Evolutionary conservation across 2,329 filamentous ascomycete genomes (phyloP).

Genomic region (Colletotrichum brevisporum): DNA sequence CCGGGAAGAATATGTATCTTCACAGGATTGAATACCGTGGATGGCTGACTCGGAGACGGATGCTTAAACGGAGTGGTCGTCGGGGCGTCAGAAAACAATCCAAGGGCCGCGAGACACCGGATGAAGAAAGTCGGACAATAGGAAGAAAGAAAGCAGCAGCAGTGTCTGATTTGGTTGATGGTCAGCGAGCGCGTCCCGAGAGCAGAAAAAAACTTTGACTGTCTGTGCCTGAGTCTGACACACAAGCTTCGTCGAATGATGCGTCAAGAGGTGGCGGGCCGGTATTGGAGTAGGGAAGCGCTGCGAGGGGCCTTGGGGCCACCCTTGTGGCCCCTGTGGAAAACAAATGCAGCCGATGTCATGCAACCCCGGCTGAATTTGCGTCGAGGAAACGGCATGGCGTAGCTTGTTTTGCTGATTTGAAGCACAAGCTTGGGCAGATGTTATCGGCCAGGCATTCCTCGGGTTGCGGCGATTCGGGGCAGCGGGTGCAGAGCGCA

Average conservation of each 20-base stretch:
- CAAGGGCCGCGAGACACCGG: slow-evolving; percentile 28
- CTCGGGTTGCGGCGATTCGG: neutral
- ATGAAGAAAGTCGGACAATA: slow-evolving; percentile 32
- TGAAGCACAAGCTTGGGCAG: neutral
- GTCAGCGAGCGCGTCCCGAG: slow-evolving; percentile 26
- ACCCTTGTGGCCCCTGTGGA: slow-evolving; percentile 9
- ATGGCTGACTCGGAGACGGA: neutral
- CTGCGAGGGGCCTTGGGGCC: slow-evolving; percentile 3
- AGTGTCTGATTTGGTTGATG: slow-evolving; percentile 12
- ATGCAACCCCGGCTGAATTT: slow-evolving; percentile 12
- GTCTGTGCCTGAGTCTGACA: slow-evolving; percentile 42
- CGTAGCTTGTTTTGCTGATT: neutral
- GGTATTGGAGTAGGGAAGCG: slow-evolving; percentile 18
- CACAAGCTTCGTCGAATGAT: slow-evolving; percentile 39
- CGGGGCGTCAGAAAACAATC: slow-evolving; percentile 15
- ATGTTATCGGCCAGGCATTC: neutral
- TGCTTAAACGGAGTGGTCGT: slow-evolving; percentile 17
- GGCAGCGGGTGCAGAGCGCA: neutral
- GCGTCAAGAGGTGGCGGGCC: slow-evolving; percentile 38
- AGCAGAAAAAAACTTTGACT: slow-evolving; percentile 37
- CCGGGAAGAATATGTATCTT: slow-evolving; percentile 13
- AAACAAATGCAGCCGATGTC: slow-evolving; percentile 23
- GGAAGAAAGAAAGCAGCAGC: slow-evolving; percentile 22
- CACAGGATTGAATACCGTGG: slow-evolving; percentile 18
- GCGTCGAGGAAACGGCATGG: neutral